Conservation (phyloP, 371 early-diverging fungal species). For the Funneliformis caledonium region DNA sequence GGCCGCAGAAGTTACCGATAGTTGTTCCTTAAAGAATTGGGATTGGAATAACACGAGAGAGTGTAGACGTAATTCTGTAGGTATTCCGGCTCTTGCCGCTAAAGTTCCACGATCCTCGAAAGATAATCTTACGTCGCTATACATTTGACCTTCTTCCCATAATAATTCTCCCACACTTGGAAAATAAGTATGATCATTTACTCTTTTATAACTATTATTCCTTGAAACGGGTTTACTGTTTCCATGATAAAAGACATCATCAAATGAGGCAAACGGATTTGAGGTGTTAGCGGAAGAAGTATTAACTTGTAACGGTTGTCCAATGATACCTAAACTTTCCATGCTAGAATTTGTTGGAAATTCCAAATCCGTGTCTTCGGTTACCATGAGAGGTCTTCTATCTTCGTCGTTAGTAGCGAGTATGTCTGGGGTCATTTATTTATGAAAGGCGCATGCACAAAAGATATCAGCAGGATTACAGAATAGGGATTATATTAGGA, state of each 20-base stretch:
- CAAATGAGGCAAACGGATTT: background rate
- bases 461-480: too few relatives aligned
- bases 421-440: background rate
- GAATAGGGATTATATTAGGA: too few relatives aligned
- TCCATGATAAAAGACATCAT: background rate
- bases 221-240: background rate
- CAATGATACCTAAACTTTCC: background rate
- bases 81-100: slow-evolving; percentile 26
- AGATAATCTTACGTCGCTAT: slow-evolving; percentile 39
- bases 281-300: background rate
- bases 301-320: background rate
- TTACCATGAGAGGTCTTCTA: background rate
- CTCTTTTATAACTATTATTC: background rate
- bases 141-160: slow-evolving; percentile 35
- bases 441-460: background rate
- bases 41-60: slow-evolving; percentile 41
- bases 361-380: background rate
- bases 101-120: slow-evolving; percentile 41
- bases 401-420: background rate
- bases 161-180: slow-evolving; percentile 43
- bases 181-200: slow-evolving; percentile 4
- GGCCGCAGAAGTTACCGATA: slow-evolving; percentile 17
- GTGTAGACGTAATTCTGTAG: slow-evolving; percentile 39
- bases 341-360: background rate
- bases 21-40: slow-evolving; percentile 42